A percentile compares a stretch with the other conserved stretches of the same genome.
Conservation (phyloP, 371 early-diverging fungal genomes). For the Smittium mucronatum region DNA sequence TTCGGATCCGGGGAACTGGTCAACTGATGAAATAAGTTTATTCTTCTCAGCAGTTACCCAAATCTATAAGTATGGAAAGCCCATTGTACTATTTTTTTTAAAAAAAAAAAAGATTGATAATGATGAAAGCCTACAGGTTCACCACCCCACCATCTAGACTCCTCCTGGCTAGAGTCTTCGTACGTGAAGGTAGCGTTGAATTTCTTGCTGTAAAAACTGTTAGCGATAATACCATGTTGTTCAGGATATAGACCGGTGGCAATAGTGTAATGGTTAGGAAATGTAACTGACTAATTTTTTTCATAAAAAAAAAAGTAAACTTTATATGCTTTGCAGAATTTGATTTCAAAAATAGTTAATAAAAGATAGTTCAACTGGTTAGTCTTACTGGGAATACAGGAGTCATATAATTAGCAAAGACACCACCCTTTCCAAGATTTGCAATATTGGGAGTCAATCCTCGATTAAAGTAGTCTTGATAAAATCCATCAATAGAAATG, state of each 20-base stretch:
- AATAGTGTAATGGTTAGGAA: constrained; percentile 89
- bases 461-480: neutral
- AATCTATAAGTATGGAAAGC: too few relatives aligned
- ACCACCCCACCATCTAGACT: constrained; percentile 72
- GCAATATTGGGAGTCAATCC: neutral
- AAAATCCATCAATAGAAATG: neutral
- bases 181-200: constrained; percentile 64
- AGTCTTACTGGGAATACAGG: neutral
- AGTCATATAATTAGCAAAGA: neutral
- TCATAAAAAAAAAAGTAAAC: too few relatives aligned
- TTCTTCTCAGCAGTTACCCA: constrained; percentile 74
- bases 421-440: neutral
- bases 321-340: neutral
- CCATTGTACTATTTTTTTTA: too few relatives aligned
- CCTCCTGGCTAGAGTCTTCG: constrained; percentile 35
- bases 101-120: too few relatives aligned
- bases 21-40: constrained; percentile 47
- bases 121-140: too few relatives aligned
- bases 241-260: constrained; percentile 86
- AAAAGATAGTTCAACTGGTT: neutral
- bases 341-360: neutral
- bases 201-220: constrained; percentile 69
- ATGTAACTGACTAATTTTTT: constrained; percentile 36
- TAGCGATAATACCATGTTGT: constrained; percentile 83
- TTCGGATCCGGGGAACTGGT: constrained; percentile 87